Evolutionary conservation across 192 early-diverging fungal genomes (phyloP).

Genomic region (Backusella mclennaniae): DNA sequence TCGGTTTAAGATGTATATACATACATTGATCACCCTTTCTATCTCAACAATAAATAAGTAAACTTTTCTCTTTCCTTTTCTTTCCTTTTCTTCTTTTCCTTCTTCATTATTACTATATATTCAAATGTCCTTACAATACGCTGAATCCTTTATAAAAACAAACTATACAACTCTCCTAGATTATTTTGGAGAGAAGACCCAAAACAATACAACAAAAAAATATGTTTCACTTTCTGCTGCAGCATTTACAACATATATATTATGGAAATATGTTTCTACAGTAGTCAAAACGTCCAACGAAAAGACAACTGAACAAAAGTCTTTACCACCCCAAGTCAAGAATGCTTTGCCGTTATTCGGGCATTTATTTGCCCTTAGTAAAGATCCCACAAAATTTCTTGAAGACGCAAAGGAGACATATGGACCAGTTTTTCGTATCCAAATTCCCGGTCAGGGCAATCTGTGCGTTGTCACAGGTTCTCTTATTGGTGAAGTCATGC

Average conservation of each 20-base stretch:
- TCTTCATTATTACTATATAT: not conserved
- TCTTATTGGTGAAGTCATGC: conserved; percentile 14
- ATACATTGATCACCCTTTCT: not conserved
- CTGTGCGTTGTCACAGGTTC: conserved; percentile 9
- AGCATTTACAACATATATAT: not conserved
- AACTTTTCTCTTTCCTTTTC: not conserved
- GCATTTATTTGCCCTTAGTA: conserved; percentile 1
- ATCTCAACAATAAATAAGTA: not conserved
- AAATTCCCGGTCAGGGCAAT: conserved; percentile 6
- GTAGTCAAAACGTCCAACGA: not conserved
- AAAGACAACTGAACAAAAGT: not conserved
- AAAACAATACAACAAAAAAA: not conserved
- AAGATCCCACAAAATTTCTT: conserved; percentile 18
- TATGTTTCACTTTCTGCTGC: conserved; percentile 4
- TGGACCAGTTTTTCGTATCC: conserved; percentile 21
- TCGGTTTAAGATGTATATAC: not conserved
- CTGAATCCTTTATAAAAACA: not conserved
- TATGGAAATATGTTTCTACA: not conserved
- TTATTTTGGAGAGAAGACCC: not conserved
- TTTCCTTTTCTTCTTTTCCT: not conserved
- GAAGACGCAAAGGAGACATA: not conserved
- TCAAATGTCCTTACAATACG: not conserved
- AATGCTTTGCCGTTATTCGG: conserved; percentile 21
- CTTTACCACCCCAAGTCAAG: conserved; percentile 5
- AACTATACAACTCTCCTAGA: not conserved